These are phyloP conservation scores for Lentinula sp. DNA, from an alignment of 768 basidiomycete genomes.

Conservation along the genomic window DNA sequence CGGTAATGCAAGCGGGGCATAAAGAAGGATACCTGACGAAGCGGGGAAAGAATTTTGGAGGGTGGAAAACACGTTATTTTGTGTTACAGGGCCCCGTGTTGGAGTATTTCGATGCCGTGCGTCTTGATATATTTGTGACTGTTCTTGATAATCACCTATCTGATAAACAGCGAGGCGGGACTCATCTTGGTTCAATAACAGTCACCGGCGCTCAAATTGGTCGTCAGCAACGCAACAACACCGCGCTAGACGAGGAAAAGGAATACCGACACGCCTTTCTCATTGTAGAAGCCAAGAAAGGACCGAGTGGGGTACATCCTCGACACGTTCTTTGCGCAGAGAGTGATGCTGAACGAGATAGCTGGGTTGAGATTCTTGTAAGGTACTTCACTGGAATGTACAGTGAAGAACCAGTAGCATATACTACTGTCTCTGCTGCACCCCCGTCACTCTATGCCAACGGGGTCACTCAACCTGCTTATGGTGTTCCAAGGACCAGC, in stretches of 20 bases:
- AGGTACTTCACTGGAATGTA: slow-evolving; percentile 80
- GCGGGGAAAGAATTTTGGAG: slow-evolving; percentile 95
- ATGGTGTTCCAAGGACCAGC: slow-evolving; percentile 52
- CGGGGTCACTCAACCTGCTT: slow-evolving; percentile 17
- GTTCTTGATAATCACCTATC: slow-evolving; percentile 5
- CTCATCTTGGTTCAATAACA: slow-evolving; percentile 84
- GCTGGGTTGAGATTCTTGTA: slow-evolving; percentile 92
- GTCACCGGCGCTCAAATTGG: slow-evolving; percentile 96
- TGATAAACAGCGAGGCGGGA: slow-evolving; percentile 69
- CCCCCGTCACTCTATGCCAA: slow-evolving; percentile 18
- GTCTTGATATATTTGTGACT: slow-evolving; percentile 24
- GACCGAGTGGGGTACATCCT: slow-evolving; percentile 59
- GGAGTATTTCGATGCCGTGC: slow-evolving; percentile 93
- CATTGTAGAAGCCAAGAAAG: slow-evolving; percentile 84
- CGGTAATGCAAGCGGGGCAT: slow-evolving; percentile 75
- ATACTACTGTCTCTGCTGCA: slow-evolving; percentile 21
- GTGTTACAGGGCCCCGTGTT: slow-evolving; percentile 86
- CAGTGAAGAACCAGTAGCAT: slow-evolving; percentile 57
- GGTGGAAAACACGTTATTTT: slow-evolving; percentile 96
- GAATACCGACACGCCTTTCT: slow-evolving; percentile 97
- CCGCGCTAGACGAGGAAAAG: slow-evolving; percentile 71
- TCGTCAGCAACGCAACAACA: slow-evolving; percentile 72
- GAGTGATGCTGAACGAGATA: slow-evolving; percentile 88
- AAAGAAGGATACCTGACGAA: slow-evolving; percentile 97
- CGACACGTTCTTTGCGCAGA: slow-evolving; percentile 96